A percentile compares a stretch with the other conserved stretches of the same genome.
These are phyloP conservation scores for Cutaneotrichosporon cutaneum DNA, from an alignment of 1,284 basidiomycete genomes.

Conservation along the genomic window DNA sequence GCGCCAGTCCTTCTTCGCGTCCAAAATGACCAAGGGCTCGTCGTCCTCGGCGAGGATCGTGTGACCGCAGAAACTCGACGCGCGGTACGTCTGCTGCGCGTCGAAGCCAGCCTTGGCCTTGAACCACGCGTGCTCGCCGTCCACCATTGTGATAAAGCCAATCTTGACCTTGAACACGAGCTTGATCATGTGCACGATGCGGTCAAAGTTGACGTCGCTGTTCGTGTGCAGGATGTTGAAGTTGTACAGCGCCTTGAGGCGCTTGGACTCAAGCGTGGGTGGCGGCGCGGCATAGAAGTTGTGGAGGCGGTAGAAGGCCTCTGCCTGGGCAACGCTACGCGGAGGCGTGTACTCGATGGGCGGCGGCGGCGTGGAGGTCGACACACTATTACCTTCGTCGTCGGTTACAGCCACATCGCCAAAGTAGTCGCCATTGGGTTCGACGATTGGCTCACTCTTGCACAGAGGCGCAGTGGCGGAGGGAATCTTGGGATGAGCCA, in stretches of 20 bases:
- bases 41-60: conserved; percentile 62
- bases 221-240: conserved; percentile 85
- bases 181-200: conserved; percentile 83
- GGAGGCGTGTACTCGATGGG: conserved; percentile 3
- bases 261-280: conserved; percentile 74
- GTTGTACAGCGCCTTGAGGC: conserved; percentile 71
- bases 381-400: neutral
- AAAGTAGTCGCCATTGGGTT: conserved; percentile 10
- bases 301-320: conserved; percentile 61
- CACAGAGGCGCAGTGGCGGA: conserved; percentile 46
- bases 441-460: conserved; percentile 20
- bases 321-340: conserved; percentile 27
- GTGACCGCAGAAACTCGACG: conserved; percentile 19
- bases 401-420: conserved; percentile 1
- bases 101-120: conserved; percentile 75
- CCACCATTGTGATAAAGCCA: conserved; percentile 74
- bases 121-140: conserved; percentile 80
- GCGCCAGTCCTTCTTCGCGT: conserved; percentile 79
- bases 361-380: neutral
- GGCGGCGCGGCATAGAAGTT: conserved; percentile 76
- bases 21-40: conserved; percentile 82
- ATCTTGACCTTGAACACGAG: conserved; percentile 88
- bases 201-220: conserved; percentile 84
- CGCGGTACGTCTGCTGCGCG: neutral
- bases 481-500: conserved; percentile 28